These are phyloP conservation scores for Steccherinum ochraceum DNA, from an alignment of 768 basidiomycete species.

Conservation along the genomic window DNA sequence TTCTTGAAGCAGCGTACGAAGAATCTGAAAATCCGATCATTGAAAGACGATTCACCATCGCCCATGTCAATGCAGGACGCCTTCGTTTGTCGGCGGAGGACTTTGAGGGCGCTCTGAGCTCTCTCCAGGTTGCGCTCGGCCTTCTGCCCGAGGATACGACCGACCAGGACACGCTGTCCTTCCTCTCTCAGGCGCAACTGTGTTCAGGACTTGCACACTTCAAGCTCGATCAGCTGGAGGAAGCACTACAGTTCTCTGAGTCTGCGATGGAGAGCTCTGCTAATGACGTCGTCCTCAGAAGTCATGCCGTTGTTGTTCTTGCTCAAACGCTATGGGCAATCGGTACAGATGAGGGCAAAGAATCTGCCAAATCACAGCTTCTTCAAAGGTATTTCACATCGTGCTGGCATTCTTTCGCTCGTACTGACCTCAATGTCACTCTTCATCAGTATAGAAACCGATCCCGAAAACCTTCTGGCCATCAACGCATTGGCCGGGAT, in stretches of 20 bases:
- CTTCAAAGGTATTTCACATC: constrained; percentile 64
- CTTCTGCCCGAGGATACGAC: constrained; percentile 50
- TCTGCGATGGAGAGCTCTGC: constrained; percentile 51
- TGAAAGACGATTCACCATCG: constrained; percentile 75
- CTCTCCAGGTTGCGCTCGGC: constrained; percentile 67
- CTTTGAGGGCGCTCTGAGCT: constrained; percentile 55
- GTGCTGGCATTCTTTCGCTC: not conserved
- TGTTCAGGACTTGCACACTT: constrained; percentile 71
- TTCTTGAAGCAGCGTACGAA: constrained; percentile 88
- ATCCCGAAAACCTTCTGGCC: constrained; percentile 74
- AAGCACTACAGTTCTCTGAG: constrained; percentile 65
- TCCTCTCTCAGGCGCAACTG: constrained; percentile 61
- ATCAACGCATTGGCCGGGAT: constrained; percentile 86
- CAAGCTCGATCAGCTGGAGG: constrained; percentile 52
- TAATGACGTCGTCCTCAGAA: constrained; percentile 42
- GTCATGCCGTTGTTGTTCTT: constrained; percentile 73
- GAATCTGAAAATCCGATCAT: constrained; percentile 72
- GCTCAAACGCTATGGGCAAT: constrained; percentile 83
- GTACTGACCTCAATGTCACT: not conserved
- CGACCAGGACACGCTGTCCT: constrained; percentile 27
- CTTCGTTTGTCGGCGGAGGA: constrained; percentile 57
- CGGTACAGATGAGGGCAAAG: constrained; percentile 67
- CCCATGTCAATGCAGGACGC: constrained; percentile 78
- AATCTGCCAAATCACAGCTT: constrained; percentile 71
- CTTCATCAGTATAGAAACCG: constrained; percentile 56